Percentiles rank a stretch among this genome's conserved stretches.
These are phyloP conservation scores for Daedalea quercina DNA, from an alignment of 768 basidiomycete species.

Conservation along the genomic window DNA sequence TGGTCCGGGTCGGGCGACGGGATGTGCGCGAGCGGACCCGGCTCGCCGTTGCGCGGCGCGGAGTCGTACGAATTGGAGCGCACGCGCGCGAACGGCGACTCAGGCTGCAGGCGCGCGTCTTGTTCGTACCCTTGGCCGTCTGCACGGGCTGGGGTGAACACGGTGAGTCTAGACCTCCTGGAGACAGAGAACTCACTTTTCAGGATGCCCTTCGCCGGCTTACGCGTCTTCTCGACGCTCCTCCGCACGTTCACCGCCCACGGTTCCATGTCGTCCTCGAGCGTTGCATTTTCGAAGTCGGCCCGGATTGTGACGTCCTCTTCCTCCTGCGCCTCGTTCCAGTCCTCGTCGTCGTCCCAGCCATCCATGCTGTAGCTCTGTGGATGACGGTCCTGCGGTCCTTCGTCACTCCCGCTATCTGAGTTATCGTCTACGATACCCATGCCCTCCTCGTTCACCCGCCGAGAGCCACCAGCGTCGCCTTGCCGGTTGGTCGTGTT, in stretches of 20 bases:
- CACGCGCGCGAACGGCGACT: conserved; percentile 39
- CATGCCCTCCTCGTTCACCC: conserved; percentile 54
- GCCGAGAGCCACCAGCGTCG: conserved; percentile 32
- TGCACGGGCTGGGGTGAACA: conserved; percentile 22
- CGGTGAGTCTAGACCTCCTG: conserved; percentile 9
- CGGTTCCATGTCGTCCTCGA: conserved; percentile 60
- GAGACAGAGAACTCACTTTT: conserved; percentile 55
- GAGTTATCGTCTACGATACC: conserved; percentile 63
- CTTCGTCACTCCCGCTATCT: conserved; percentile 42
- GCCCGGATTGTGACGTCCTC: conserved; percentile 72
- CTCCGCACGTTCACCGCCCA: conserved; percentile 75
- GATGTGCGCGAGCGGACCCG: conserved; percentile 76
- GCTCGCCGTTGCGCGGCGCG: conserved; percentile 42
- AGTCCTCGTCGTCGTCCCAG: conserved; percentile 78
- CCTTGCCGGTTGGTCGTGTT: conserved; percentile 63
- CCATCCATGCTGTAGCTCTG: conserved; percentile 40
- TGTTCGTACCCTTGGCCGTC: conserved; percentile 70
- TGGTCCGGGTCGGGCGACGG: conserved; percentile 82
- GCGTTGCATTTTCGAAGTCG: conserved; percentile 41
- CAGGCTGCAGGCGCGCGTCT: conserved; percentile 36
- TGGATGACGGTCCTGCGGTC: conserved; percentile 35
- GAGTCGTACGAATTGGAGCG: conserved; percentile 83
- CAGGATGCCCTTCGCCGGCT: conserved; percentile 79
- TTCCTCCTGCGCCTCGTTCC: conserved; percentile 61
- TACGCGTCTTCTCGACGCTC: conserved; percentile 57